Percentiles rank a stretch among this genome's conserved stretches.
Evolutionary conservation across 2,329 filamentous ascomycete species (phyloP).

Genomic region (Claviceps arundinis): DNA sequence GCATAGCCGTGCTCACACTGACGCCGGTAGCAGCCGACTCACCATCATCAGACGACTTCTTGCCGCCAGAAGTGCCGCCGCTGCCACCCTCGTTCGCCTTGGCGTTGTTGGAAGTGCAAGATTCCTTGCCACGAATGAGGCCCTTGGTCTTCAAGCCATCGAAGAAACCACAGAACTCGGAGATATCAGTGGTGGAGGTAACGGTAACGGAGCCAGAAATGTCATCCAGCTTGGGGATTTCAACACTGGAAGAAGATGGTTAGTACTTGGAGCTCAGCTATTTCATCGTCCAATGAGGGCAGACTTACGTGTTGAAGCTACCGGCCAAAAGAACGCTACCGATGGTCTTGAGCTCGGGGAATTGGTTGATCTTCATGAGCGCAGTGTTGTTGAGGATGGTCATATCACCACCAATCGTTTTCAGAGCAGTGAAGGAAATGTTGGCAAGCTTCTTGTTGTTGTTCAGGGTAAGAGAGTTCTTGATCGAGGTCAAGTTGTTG

Average conservation of each 20-base stretch:
- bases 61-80: slow-evolving; percentile 15
- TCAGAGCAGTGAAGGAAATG: slow-evolving; percentile 60
- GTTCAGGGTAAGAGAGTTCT: slow-evolving; percentile 44
- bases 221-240: slow-evolving; percentile 51
- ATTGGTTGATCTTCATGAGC: slow-evolving; percentile 50
- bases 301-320: slow-evolving; percentile 65
- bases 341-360: slow-evolving; percentile 55
- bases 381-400: slow-evolving; percentile 83
- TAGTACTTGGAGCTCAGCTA: neutral
- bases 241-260: slow-evolving; percentile 39
- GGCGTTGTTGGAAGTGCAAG: slow-evolving; percentile 37
- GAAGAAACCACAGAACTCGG: slow-evolving; percentile 39
- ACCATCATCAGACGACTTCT: slow-evolving; percentile 16
- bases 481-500: slow-evolving; percentile 42
- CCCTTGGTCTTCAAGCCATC: slow-evolving; percentile 25
- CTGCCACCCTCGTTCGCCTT: slow-evolving; percentile 36
- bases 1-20: slow-evolving; percentile 31
- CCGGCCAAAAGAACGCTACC: slow-evolving; percentile 80
- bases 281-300: neutral
- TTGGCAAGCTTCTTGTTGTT: slow-evolving; percentile 53
- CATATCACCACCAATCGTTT: slow-evolving; percentile 62
- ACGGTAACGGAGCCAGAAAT: slow-evolving; percentile 63
- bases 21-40: slow-evolving; percentile 32
- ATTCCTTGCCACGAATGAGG: slow-evolving; percentile 28
- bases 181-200: slow-evolving; percentile 50